These are phyloP conservation scores for Hymenoscyphus repandus DNA, from an alignment of 2,329 filamentous ascomycete species.

Conservation along the genomic window DNA sequence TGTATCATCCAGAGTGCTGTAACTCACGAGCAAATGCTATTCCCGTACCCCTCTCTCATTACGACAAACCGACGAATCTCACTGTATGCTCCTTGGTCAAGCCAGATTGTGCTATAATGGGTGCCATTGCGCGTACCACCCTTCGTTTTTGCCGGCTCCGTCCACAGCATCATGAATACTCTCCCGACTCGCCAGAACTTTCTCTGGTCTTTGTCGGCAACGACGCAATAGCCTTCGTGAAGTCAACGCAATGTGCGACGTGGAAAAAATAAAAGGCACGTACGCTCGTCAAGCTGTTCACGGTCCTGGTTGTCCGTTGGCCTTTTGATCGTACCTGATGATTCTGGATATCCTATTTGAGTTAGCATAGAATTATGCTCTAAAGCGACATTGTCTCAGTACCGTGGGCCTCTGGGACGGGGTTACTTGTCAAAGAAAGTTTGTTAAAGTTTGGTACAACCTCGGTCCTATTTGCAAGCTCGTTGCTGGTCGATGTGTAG, in stretches of 20 bases:
- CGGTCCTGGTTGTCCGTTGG: constrained; percentile 5
- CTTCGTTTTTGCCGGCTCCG: constrained; percentile 17
- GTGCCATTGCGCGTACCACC: constrained; percentile 10
- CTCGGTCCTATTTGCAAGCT: too few relatives aligned
- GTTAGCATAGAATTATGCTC: background rate
- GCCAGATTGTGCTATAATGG: constrained; percentile 10
- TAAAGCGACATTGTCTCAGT: background rate
- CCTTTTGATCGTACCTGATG: constrained; percentile 4
- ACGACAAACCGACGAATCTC: constrained; percentile 26
- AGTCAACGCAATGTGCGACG: background rate
- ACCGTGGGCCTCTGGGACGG: background rate
- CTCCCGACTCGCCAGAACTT: constrained; percentile 22
- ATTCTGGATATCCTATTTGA: background rate
- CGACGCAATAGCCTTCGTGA: constrained; percentile 14
- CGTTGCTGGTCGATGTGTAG: too few relatives aligned
- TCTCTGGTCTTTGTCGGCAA: constrained; percentile 13
- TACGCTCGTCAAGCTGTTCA: constrained; percentile 11
- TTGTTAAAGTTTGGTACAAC: too few relatives aligned
- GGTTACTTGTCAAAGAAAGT: background rate
- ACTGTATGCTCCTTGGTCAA: constrained; percentile 14
- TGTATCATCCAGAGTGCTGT: too few relatives aligned
- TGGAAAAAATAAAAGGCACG: background rate
- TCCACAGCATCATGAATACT: constrained; percentile 27
- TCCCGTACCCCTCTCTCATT: constrained; percentile 15
- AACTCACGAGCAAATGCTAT: constrained; percentile 24